A percentile compares a stretch with the other conserved stretches of the same genome.
Conservation (phyloP, 2,329 filamentous ascomycete species). For the Fusarium sp. region DNA sequence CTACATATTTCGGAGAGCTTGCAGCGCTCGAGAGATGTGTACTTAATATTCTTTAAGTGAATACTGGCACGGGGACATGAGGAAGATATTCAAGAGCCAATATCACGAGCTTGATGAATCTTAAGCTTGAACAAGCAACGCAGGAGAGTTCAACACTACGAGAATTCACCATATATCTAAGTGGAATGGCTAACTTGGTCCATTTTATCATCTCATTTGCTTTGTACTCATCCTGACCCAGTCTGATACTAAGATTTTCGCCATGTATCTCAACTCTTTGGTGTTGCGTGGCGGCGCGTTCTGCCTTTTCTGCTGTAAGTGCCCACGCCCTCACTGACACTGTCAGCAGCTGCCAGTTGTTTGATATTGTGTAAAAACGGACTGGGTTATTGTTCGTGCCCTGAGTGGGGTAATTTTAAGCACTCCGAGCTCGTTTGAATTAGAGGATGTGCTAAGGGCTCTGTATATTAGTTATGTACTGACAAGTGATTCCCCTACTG, state of each 20-base stretch:
- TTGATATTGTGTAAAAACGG: conserved; percentile 24
- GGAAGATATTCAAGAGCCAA: background rate
- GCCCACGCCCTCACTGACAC: background rate
- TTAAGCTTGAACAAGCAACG: conserved; percentile 13
- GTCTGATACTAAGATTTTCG: background rate
- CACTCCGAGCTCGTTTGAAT: background rate
- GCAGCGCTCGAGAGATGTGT: background rate
- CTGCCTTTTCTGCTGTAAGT: background rate
- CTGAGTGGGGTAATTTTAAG: background rate
- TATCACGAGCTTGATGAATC: conserved; percentile 9
- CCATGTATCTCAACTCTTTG: conserved; percentile 4
- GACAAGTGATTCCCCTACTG: background rate
- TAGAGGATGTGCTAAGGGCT: conserved; percentile 2
- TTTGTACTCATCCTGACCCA: background rate
- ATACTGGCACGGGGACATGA: background rate
- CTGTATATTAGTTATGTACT: background rate
- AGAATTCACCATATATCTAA: conserved; percentile 1
- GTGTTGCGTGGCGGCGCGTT: background rate
- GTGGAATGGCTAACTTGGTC: background rate
- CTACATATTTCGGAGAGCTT: background rate
- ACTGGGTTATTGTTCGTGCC: conserved; percentile 2
- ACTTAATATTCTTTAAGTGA: background rate
- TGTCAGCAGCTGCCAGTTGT: conserved; percentile 7
- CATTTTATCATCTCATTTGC: background rate
- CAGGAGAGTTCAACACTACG: conserved; percentile 7